Percentiles rank a stretch among this genome's conserved stretches.
These are phyloP conservation scores for Aspergillus saccharolyticus DNA, from an alignment of 495 filamentous ascomycete genomes.

Conservation along the genomic window DNA sequence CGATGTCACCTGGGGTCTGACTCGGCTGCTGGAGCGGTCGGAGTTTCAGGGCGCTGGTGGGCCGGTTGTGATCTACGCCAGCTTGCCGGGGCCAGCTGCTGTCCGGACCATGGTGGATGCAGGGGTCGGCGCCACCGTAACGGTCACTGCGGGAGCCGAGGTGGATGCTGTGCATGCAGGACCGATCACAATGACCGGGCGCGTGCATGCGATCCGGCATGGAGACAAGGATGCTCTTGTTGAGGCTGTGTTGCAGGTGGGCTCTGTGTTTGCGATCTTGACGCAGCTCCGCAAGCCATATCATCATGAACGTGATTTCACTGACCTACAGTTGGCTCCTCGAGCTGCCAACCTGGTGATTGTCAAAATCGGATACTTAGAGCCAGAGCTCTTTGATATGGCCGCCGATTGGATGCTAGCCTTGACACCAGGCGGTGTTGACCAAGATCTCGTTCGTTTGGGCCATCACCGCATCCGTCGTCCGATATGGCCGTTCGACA, in stretches of 20 bases:
- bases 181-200: slow-evolving; percentile 50
- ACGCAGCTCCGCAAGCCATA: slow-evolving; percentile 55
- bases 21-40: slow-evolving; percentile 40
- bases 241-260: slow-evolving; percentile 50
- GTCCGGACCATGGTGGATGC: slow-evolving; percentile 41
- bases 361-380: slow-evolving; percentile 57
- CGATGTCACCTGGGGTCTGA: slow-evolving; percentile 51
- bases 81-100: slow-evolving; percentile 48
- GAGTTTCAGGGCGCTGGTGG: slow-evolving; percentile 40
- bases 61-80: slow-evolving; percentile 51
- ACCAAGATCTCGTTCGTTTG: slow-evolving; percentile 47
- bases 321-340: slow-evolving; percentile 41
- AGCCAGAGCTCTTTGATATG: slow-evolving; percentile 54
- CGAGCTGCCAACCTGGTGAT: slow-evolving; percentile 49
- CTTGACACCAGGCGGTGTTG: slow-evolving; percentile 51
- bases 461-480: slow-evolving; percentile 46
- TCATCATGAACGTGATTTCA: slow-evolving; percentile 53
- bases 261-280: slow-evolving; percentile 51
- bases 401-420: slow-evolving; percentile 52
- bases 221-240: slow-evolving; percentile 45
- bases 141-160: slow-evolving; percentile 51
- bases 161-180: slow-evolving; percentile 49
- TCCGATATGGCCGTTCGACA: slow-evolving; percentile 55
- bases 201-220: slow-evolving; percentile 48
- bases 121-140: slow-evolving; percentile 46